phyloP scores from a whole-genome alignment of 2,329 filamentous ascomycete species.

The Cytospora leucostoma region DNA sequence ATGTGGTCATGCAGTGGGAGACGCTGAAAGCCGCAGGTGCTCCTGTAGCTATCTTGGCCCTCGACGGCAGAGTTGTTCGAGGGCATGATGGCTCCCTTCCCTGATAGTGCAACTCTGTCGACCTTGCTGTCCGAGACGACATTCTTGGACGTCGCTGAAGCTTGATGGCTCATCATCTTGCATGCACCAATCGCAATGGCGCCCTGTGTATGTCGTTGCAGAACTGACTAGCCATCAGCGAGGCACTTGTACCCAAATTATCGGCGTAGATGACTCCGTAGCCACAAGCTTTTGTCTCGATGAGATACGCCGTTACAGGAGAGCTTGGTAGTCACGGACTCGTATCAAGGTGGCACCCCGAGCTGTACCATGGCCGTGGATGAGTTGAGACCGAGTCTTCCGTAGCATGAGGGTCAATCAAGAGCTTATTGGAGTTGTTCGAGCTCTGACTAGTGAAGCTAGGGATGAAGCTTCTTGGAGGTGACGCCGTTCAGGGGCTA shows the following conservation, averaged over 20 bases:
- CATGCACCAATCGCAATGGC: too few relatives aligned
- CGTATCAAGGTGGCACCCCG: too few relatives aligned
- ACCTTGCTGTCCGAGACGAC: background rate
- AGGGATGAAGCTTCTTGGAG: background rate
- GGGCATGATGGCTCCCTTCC: background rate
- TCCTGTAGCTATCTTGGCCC: background rate
- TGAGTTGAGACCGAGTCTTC: too few relatives aligned
- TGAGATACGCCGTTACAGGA: too few relatives aligned
- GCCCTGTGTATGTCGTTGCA: too few relatives aligned
- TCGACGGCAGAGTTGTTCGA: background rate
- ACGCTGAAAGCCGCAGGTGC: background rate
- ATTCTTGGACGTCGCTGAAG: background rate
- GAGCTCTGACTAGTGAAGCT: background rate
- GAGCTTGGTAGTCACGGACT: too few relatives aligned
- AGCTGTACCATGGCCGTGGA: too few relatives aligned
- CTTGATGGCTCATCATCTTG: too few relatives aligned
- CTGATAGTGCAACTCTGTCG: background rate
- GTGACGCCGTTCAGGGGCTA: background rate
- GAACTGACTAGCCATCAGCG: too few relatives aligned
- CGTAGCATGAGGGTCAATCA: background rate
- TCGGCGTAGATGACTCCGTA: too few relatives aligned
- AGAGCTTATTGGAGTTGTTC: background rate
- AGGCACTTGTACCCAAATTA: too few relatives aligned
- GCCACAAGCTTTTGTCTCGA: too few relatives aligned
- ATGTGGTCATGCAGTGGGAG: conserved; percentile 13